Percentiles rank a stretch among this genome's conserved stretches.
These are phyloP conservation scores for Trifolium subterraneum DNA, from an alignment of 306 rosid species.

Conservation along the genomic window DNA sequence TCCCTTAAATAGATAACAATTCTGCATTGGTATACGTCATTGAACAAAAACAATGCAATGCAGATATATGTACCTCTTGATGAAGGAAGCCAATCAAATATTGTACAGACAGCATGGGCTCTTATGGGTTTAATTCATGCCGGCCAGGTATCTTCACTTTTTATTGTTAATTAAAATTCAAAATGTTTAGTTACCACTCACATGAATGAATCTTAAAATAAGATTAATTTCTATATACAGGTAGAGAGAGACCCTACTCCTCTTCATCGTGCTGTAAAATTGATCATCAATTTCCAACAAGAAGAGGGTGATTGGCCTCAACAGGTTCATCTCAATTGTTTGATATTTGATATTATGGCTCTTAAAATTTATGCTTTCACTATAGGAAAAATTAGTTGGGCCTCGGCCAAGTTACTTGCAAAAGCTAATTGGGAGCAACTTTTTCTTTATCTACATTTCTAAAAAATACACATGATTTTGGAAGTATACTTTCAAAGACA, in stretches of 20 bases:
- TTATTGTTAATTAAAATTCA: not conserved
- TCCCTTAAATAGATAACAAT: too few species aligned
- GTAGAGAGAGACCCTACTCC: slow-evolving; percentile 28
- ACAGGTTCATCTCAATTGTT: slow-evolving; percentile 1
- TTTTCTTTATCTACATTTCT: too few species aligned
- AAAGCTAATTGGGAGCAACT: too few species aligned
- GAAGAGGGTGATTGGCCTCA: slow-evolving; percentile 40
- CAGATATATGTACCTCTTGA: slow-evolving; percentile 20
- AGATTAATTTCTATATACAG: not conserved
- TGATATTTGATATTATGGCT: not conserved
- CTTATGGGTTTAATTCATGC: slow-evolving; percentile 2
- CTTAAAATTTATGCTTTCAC: not conserved
- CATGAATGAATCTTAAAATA: not conserved
- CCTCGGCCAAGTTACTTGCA: too few species aligned
- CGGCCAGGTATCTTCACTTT: slow-evolving; percentile 1
- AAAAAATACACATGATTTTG: too few species aligned
- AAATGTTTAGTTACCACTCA: not conserved
- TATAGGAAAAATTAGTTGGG: too few species aligned
- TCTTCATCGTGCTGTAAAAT: slow-evolving; percentile 22
- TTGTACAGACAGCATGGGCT: slow-evolving; percentile 25
- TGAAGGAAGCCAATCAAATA: slow-evolving; percentile 4
- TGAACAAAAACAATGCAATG: not conserved
- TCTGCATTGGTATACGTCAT: not conserved
- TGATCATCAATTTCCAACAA: slow-evolving; percentile 14
- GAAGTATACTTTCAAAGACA: too few species aligned